Base-by-base conservation (phyloP, 176 grass and related monocot genomes). In the Carex littledalei region DNA sequence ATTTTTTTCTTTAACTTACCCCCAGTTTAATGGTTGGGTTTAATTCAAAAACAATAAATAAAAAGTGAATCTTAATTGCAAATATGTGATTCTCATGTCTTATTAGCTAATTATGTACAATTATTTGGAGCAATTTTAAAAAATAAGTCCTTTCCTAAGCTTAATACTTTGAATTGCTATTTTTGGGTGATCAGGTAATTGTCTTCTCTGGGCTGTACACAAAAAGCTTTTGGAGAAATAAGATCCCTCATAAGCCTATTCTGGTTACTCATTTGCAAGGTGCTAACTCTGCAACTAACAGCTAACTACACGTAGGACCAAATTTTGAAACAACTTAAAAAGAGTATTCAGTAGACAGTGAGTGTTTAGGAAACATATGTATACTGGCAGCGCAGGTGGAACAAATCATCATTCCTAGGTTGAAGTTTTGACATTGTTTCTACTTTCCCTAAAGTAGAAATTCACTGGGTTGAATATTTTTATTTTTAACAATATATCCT, bases 191-290 rank as follows among this genome's bases (percentile, higher is more conserved):
- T 54, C 88, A 99, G 93, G 96, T 78, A 12, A 89, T 95, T 76
- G 96, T 95, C 67, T 99, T 95, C 0, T 90, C 87, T 85, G 88
- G 88, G 32, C 77, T 99, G 5, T 99, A 99, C 49, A 89, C 87
- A 0, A 95, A 89, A 80, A 99, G 87, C 85, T 91, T 95, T 74
- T 80, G 90, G 81, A 93, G 88, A 87, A 88, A 70, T 81, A 94
- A 94, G 39, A 63, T 26, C 55, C 18, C 59, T 47, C 57, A 77
- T 15, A 77, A 77, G 45, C 47, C 73, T 77, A 56, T 81, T 62
- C 79, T 60, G 17, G 26, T 81, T 63, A 45, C 79, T 81, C 57
- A 81, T 67, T 32, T 29, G 45, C 80, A 83, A 83, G 80, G 80
- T 65, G 29, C 57, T 75, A 83, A 83, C 35, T 63, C 59, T 20